Evolutionary conservation across 2,329 filamentous ascomycete genomes (phyloP).

Genomic region (Zymoseptoria ardabiliae): DNA sequence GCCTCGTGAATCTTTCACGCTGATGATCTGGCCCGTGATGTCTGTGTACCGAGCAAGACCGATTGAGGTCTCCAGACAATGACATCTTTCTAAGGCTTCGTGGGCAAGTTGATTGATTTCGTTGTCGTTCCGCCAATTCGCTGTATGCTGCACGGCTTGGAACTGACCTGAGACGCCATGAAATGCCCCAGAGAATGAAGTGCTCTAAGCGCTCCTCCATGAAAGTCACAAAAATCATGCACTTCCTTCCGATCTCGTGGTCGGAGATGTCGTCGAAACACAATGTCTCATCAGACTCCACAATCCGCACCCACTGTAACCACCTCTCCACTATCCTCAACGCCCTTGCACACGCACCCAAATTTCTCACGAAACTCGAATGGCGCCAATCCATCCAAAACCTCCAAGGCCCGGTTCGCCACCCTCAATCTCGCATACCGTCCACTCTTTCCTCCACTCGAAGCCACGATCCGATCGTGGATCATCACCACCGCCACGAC

Average conservation of each 20-base stretch:
- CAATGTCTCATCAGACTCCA: background rate
- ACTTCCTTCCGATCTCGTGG: background rate
- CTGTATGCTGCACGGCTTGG: background rate
- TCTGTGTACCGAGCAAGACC: background rate
- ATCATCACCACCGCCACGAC: conserved; percentile 69
- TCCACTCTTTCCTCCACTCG: conserved; percentile 52
- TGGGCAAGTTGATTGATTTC: background rate
- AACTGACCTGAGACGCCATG: background rate
- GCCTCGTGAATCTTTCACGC: background rate
- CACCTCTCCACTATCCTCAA: conserved; percentile 1
- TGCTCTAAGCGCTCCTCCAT: too few relatives aligned
- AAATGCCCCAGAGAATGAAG: background rate
- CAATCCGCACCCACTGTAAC: background rate
- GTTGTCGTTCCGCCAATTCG: background rate
- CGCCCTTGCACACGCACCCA: conserved; percentile 53
- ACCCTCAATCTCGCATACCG: conserved; percentile 67
- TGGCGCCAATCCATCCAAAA: conserved; percentile 43
- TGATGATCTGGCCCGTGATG: background rate
- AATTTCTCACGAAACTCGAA: conserved; percentile 55
- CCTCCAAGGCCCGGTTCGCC: conserved; percentile 51
- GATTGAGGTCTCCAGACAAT: background rate
- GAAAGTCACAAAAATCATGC: background rate
- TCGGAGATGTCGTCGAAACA: background rate
- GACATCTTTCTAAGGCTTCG: background rate
- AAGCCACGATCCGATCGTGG: conserved; percentile 62